Percentiles rank a stretch among this genome's conserved stretches.
These are phyloP conservation scores for Erodium texanum DNA, from an alignment of 441 rosid species.

Conservation along the genomic window DNA sequence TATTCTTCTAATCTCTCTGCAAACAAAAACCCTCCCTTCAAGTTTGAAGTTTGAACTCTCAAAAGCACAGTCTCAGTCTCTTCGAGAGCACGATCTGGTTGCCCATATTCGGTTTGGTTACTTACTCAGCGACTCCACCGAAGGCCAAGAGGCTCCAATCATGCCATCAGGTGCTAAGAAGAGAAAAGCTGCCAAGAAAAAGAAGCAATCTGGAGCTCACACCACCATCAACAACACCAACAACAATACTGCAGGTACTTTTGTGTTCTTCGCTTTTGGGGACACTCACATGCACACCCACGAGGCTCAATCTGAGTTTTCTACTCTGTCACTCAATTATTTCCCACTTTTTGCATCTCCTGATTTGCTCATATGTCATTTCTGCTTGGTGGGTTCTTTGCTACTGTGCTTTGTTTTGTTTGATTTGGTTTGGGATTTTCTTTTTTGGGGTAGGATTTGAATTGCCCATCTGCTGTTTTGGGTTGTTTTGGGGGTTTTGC, in stretches of 20 bases:
- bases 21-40: not conserved
- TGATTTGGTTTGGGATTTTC: not conserved
- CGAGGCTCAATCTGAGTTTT: not conserved
- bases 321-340: not conserved
- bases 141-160: conserved; percentile 24
- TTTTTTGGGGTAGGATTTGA: not conserved
- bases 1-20: not conserved
- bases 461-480: not conserved
- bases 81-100: conserved; percentile 1
- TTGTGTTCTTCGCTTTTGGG: conserved; percentile 1
- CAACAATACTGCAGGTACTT: not conserved
- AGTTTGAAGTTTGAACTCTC: not conserved
- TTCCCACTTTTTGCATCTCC: not conserved
- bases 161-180: conserved; percentile 84
- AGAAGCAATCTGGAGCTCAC: conserved; percentile 41
- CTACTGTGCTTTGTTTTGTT: not conserved
- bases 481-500: not conserved
- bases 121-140: not conserved
- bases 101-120: not conserved
- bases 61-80: not conserved
- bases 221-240: no score
- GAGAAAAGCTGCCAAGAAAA: conserved; percentile 85
- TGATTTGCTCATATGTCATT: not conserved
- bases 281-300: not conserved
- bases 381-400: not conserved